Evolutionary conservation across 768 basidiomycete genomes (phyloP).

Genomic region (Guyanaporus albipodus): DNA sequence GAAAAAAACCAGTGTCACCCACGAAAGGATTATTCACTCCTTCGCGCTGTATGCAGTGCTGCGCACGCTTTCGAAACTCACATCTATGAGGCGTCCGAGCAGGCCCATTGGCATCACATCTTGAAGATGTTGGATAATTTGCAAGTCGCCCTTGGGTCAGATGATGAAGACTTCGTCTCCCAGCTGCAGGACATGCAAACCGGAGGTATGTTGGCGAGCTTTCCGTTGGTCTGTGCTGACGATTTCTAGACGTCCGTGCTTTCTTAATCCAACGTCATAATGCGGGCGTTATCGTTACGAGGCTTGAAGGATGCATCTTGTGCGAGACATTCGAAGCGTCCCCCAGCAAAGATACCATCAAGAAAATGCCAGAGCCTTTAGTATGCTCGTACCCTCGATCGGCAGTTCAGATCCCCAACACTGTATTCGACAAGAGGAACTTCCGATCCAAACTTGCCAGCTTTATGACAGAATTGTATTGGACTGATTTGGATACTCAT

Average conservation of each 20-base stretch:
- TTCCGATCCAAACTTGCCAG: constrained; percentile 16
- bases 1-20: neutral
- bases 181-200: neutral
- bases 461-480: too few species aligned
- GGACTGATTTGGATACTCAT: too few species aligned
- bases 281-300: constrained; percentile 38
- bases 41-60: neutral
- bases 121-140: neutral
- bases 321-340: constrained; percentile 20
- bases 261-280: constrained; percentile 41
- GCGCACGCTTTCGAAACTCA: neutral
- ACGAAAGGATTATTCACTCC: neutral
- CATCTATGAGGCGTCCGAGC: neutral
- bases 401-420: constrained; percentile 10
- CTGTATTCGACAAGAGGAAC: constrained; percentile 4
- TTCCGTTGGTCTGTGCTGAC: neutral
- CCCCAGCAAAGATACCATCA: constrained; percentile 26
- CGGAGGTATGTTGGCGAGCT: neutral
- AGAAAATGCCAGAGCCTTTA: constrained; percentile 24
- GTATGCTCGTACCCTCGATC: constrained; percentile 24
- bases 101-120: neutral
- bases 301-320: constrained; percentile 12
- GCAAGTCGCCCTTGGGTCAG: neutral
- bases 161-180: neutral
- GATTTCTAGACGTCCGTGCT: constrained; percentile 31